Conservation (phyloP, 768 basidiomycete genomes). For the Phallus indusiatus region DNA sequence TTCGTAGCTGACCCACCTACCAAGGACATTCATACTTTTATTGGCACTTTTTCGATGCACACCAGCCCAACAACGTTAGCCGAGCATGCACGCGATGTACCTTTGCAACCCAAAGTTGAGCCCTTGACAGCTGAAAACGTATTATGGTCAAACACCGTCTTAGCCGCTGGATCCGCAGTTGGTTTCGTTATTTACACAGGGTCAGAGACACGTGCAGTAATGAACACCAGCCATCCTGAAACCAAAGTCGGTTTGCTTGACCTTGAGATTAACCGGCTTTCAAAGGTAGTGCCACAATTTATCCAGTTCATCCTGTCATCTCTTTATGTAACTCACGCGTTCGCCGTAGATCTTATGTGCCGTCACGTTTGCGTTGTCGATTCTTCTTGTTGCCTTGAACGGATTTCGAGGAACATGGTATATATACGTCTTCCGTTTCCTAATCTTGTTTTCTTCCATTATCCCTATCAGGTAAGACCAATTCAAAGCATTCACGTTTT, state of each 20-base stretch:
- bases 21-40: constrained; percentile 93
- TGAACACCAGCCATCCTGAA: constrained; percentile 96
- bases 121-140: constrained; percentile 94
- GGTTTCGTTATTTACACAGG: constrained; percentile 95
- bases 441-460: constrained; percentile 97
- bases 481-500: not conserved
- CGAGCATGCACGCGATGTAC: constrained; percentile 30
- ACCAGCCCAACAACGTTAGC: constrained; percentile 13
- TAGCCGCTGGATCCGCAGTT: constrained; percentile 89
- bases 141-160: constrained; percentile 94
- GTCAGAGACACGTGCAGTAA: constrained; percentile 88
- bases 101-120: constrained; percentile 44
- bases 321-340: constrained; percentile 18
- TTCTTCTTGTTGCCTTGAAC: constrained; percentile 89
- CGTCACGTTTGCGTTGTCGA: constrained; percentile 85
- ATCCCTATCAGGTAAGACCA: constrained; percentile 87
- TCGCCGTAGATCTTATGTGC: constrained; percentile 76
- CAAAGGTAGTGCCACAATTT: constrained; percentile 52
- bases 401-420: constrained; percentile 96
- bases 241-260: constrained; percentile 92
- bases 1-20: constrained; percentile 85
- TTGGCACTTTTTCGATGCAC: constrained; percentile 74
- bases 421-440: constrained; percentile 91
- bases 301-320: too few species aligned
- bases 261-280: constrained; percentile 88